Base-by-base conservation (phyloP, 176 grass and related monocot genomes). In the Themeda triandra region DNA sequence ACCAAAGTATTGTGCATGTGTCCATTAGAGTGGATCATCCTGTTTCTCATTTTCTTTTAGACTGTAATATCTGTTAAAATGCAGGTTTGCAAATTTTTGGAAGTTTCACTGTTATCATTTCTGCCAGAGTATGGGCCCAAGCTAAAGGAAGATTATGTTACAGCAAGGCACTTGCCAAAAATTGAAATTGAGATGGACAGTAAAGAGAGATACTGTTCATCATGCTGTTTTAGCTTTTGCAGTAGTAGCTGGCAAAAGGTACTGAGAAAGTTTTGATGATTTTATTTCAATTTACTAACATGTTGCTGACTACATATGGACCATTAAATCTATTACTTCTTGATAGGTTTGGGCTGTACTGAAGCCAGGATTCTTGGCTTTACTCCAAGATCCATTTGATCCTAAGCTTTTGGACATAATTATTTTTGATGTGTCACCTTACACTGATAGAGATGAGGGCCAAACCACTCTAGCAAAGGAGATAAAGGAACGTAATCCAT, bases 341-440 rank as follows among this genome's bases (percentile, higher is more conserved):
- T 75, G 31, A 73, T 70, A 97, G 94, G 91, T 97, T 63, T 97
- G 94, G 94, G 94, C 89, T 81, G 94, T 97, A 70, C 66, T 97
- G 79, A 97, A 97, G 75, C 91, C 94, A 41, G 91, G 94, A 79
- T 97, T 97, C 69, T 90, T 97, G 82, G 91, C 89, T 83, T 92
- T 97, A 69, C 88, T 97, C 54, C 83, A 93, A 84, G 91, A 97
- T 78, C 94, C 91, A 40, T 93, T 93, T 86, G 91, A 93, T 91
- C 86, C 86, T 74, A 89, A 97, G 75, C 89, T 97, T 75, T 84
- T 97, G 59, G 91, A 97, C 87, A 97, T 97, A 68, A 60, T 97
- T 65, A 80, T 93, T 56, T 93, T 97, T 78, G 94, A 97, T 74
- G 90, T 86, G 69, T 92, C 90, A 73, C 89, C 91, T 66, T 13